Percentiles rank a stretch among this genome's conserved stretches.
phyloP scores from a whole-genome alignment of 352 stramenopile species.

The Achlya hypogyna region DNA sequence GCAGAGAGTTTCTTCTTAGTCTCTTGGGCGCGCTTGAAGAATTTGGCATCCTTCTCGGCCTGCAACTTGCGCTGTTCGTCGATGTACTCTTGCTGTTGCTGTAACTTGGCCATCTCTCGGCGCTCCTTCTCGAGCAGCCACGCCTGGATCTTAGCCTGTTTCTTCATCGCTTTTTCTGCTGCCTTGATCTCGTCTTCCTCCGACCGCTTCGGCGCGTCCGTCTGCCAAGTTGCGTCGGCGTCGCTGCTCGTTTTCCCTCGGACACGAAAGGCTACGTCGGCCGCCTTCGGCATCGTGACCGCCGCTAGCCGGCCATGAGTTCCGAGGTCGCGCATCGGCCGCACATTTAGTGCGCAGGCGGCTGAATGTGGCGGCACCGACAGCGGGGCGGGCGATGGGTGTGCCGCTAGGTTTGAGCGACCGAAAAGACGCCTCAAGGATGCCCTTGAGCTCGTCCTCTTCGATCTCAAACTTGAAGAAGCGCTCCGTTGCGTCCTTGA shows the following conservation, averaged over 20 bases:
- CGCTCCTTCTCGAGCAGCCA: conserved; percentile 87
- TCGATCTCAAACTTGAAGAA: conserved; percentile 94
- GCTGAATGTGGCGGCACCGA: neutral
- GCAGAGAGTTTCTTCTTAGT: conserved; percentile 16
- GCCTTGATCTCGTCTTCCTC: conserved; percentile 26
- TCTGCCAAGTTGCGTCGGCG: conserved; percentile 1
- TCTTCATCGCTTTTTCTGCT: conserved; percentile 70
- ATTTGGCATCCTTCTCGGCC: conserved; percentile 18
- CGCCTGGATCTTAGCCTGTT: conserved; percentile 82
- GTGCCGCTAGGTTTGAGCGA: conserved; percentile 23
- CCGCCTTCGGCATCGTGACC: neutral
- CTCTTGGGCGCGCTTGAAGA: conserved; percentile 14
- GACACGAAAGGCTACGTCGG: conserved; percentile 56
- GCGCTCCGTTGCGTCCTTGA: conserved; percentile 67
- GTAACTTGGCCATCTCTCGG: conserved; percentile 67
- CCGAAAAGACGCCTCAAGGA: conserved; percentile 48
- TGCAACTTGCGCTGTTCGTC: conserved; percentile 11
- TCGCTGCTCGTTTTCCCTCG: conserved; percentile 22
- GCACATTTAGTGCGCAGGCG: neutral
- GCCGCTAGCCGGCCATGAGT: conserved; percentile 15
- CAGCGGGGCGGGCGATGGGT: conserved; percentile 25
- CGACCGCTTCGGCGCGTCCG: conserved; percentile 19
- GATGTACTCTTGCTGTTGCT: conserved; percentile 42
- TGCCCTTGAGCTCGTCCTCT: conserved; percentile 82
- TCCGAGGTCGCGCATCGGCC: conserved; percentile 5